phyloP scores from a whole-genome alignment of 768 basidiomycete genomes.

The Gloeopeniophorella convolvens region DNA sequence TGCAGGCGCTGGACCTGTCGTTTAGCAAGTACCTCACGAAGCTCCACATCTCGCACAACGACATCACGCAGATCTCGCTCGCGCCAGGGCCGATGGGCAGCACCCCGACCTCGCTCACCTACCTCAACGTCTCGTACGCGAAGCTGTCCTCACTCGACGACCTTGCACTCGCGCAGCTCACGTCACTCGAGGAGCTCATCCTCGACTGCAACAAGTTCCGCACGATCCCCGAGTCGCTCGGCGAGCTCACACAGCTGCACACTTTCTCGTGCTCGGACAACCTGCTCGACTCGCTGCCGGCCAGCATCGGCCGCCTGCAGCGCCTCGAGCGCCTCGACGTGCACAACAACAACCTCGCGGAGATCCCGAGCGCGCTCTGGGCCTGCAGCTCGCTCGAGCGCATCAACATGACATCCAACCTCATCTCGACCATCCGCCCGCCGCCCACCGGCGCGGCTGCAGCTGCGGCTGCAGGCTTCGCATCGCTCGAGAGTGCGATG shows the following conservation, averaged over 20 bases:
- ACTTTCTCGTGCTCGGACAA: conserved; percentile 89
- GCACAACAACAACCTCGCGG: conserved; percentile 83
- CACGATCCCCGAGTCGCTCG: conserved; percentile 76
- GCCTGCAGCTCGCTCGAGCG: conserved; percentile 62
- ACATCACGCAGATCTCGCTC: conserved; percentile 73
- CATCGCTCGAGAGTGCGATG: conserved; percentile 2
- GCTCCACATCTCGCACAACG: conserved; percentile 81
- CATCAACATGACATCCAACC: conserved; percentile 87
- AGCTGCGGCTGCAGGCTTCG: neutral
- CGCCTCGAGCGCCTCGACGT: conserved; percentile 74
- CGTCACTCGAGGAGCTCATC: conserved; percentile 61
- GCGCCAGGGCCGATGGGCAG: conserved; percentile 42
- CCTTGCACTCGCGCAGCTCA: conserved; percentile 61
- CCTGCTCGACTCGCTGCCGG: conserved; percentile 68
- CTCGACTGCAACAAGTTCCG: conserved; percentile 87
- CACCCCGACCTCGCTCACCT: conserved; percentile 53
- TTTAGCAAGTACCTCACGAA: conserved; percentile 58
- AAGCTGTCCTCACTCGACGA: conserved; percentile 84
- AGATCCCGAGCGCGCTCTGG: conserved; percentile 77
- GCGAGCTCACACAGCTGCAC: conserved; percentile 63
- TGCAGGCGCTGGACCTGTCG: conserved; percentile 75
- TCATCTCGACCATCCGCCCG: conserved; percentile 66
- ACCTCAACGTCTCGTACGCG: conserved; percentile 79
- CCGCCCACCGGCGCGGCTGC: conserved; percentile 37
- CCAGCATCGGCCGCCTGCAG: conserved; percentile 67